Base-by-base conservation (phyloP, 306 rosid genomes). In the Sphenostylis stenocarpa region DNA sequence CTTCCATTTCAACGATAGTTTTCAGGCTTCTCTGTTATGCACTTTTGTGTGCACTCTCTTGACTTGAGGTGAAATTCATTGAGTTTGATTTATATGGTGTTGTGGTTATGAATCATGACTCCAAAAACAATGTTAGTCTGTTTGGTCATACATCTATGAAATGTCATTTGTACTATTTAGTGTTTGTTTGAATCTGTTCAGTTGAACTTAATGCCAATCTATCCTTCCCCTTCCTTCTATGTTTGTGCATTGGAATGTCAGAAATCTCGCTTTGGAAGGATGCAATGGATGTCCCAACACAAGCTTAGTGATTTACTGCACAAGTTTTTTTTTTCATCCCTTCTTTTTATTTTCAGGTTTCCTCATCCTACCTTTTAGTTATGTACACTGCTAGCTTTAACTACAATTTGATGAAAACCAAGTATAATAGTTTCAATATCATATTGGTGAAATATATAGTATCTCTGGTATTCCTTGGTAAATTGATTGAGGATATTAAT, bases 161-260 rank as follows among this genome's bases (percentile, higher is more conserved):
- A 28, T 70, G 47, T 69, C n/a, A 26, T 49, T 63, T 64, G n/a
- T 23, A 65, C 67, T 66, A 26, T 61, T 53, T 38, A 47, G n/a
- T 58, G 49, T 23, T 28, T 55, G 29, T 21, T 55, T 55, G 61
- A 55, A 55, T 11, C 33, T 10, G 29, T 9, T 52, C 6, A 20
- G 58, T 52, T 55, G 61, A 55, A 55, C 61, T 55, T 11, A 21
- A 47, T 6, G 33, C 7, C 61, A 55, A 55, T 4, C 61, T 3
- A 23, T 55, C 61, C 33, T 55, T 55, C 61, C 61, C 61, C 19
- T 55, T 55, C 61, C 16, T 3, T 53, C 15, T 9, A 21, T 1
- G 26, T 52, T 47, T 15, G 20, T 47, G 20, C 53, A 47, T 47
- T 15, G 3, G 15, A 41, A 41, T 9, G 45, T 41, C 3, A 6